Conservation (phyloP, 768 basidiomycete species). For the Pisolithus microcarpus region DNA sequence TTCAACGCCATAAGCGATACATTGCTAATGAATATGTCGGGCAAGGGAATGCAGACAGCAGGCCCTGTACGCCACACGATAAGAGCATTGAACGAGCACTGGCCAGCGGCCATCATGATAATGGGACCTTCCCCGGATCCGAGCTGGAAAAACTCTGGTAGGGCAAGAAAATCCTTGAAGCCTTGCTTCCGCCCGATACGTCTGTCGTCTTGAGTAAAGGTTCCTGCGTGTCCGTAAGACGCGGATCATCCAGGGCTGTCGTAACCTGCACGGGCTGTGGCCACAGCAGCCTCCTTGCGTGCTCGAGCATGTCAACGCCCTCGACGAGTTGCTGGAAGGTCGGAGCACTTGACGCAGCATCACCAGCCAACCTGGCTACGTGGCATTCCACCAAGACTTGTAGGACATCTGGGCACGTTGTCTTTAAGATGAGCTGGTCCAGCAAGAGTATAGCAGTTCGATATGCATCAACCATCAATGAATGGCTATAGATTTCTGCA, state of each 20-base stretch:
- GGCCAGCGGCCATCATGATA: slow-evolving; percentile 27
- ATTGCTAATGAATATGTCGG: slow-evolving; percentile 10
- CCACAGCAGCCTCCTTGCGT: slow-evolving; percentile 30
- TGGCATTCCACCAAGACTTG: slow-evolving; percentile 10
- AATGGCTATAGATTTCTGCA: slow-evolving; percentile 16
- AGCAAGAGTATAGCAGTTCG: slow-evolving; percentile 20
- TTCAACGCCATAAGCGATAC: slow-evolving; percentile 16
- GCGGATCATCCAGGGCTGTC: slow-evolving; percentile 22
- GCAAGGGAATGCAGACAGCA: slow-evolving; percentile 17
- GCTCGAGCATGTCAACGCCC: slow-evolving; percentile 27
- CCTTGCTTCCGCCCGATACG: slow-evolving; percentile 24
- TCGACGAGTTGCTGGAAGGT: slow-evolving; percentile 15
- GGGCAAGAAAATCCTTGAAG: slow-evolving; percentile 27
- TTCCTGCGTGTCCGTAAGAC: slow-evolving; percentile 13
- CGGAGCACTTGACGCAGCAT: slow-evolving; percentile 23
- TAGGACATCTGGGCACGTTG: slow-evolving; percentile 13
- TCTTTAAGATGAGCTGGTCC: slow-evolving; percentile 11
- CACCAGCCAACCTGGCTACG: slow-evolving; percentile 15
- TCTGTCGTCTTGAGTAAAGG: slow-evolving; percentile 22
- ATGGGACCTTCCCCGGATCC: too few species aligned
- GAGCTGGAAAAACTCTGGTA: slow-evolving; percentile 15
- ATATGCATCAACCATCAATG: slow-evolving; percentile 25
- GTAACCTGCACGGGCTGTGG: slow-evolving; percentile 22
- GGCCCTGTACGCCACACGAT: slow-evolving; percentile 9
- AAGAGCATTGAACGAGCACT: slow-evolving; percentile 16